A percentile compares a stretch with the other conserved stretches of the same genome.
These are phyloP conservation scores for Amanita subjunquillea DNA, from an alignment of 768 basidiomycete genomes.

Conservation along the genomic window DNA sequence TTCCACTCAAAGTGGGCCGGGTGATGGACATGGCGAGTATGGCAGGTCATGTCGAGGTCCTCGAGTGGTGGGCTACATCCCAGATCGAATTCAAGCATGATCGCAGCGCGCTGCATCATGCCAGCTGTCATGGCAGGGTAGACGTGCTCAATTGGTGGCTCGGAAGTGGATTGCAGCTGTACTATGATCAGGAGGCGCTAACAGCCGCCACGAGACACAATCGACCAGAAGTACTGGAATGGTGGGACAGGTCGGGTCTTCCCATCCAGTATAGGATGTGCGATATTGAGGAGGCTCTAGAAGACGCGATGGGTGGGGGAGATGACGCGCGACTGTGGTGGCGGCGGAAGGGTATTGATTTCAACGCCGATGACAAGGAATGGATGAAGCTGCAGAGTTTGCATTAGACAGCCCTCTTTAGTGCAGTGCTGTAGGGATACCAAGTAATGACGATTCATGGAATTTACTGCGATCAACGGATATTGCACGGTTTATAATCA, in stretches of 20 bases:
- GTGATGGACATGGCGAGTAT: slow-evolving; percentile 81
- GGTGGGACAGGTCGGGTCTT: slow-evolving; percentile 79
- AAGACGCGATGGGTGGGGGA: slow-evolving; percentile 79
- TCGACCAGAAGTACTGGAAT: slow-evolving; percentile 71
- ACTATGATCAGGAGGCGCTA: slow-evolving; percentile 74
- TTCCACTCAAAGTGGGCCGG: slow-evolving; percentile 73
- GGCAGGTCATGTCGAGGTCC: slow-evolving; percentile 61
- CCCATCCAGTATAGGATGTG: slow-evolving; percentile 83
- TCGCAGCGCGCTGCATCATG: slow-evolving; percentile 63
- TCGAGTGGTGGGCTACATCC: slow-evolving; percentile 82
- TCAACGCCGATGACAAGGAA: slow-evolving; percentile 75
- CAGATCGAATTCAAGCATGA: slow-evolving; percentile 75
- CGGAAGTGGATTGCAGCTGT: slow-evolving; percentile 62
- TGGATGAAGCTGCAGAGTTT: slow-evolving; percentile 80
- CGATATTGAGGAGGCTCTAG: slow-evolving; percentile 85
- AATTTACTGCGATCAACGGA: no score
- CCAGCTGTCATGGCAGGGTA: slow-evolving; percentile 71
- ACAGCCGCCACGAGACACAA: slow-evolving; percentile 76
- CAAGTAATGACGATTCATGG: no score
- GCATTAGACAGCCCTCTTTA: slow-evolving; percentile 30
- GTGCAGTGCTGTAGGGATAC: no score
- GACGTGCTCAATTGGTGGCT: slow-evolving; percentile 82
- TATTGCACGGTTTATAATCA: no score
- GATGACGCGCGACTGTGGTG: slow-evolving; percentile 72
- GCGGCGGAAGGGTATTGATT: slow-evolving; percentile 72